These are phyloP conservation scores for Penium margaritaceum DNA, from an alignment of 139 green algal species.

Conservation along the genomic window DNA sequence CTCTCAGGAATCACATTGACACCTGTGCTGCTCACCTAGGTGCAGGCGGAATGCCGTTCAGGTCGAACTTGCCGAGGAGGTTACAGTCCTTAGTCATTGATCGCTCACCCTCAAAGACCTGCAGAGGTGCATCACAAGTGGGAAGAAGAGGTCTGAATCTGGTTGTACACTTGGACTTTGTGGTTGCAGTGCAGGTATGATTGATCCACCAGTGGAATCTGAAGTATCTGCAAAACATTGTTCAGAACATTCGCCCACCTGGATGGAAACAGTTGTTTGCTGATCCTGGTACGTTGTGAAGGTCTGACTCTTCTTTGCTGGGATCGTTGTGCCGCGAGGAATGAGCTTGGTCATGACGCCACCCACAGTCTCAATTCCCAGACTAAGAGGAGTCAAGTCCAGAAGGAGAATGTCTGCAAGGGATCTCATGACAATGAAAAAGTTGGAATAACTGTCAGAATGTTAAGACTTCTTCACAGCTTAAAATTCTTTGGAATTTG, in stretches of 20 bases:
- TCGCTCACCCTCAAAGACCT: conserved; percentile 61
- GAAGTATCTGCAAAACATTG: too few relatives aligned
- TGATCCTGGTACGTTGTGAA: conserved; percentile 99
- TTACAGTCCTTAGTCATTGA: conserved; percentile 58
- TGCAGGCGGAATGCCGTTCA: conserved; percentile 53
- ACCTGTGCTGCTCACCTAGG: conserved; percentile 33
- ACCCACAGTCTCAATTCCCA: conserved; percentile 58
- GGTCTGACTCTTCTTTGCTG: conserved; percentile 95
- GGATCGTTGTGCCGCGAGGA: conserved; percentile 61
- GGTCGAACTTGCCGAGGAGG: conserved; percentile 59
- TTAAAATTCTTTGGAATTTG: neutral
- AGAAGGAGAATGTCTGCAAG: conserved; percentile 70
- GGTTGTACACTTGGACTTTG: too few relatives aligned
- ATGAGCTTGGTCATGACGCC: conserved; percentile 65
- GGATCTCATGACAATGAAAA: neutral
- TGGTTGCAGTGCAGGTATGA: too few relatives aligned
- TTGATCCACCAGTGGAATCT: too few relatives aligned
- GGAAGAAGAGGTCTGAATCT: too few relatives aligned
- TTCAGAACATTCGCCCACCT: too few relatives aligned
- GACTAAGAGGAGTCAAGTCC: conserved; percentile 57
- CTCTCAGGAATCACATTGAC: too few relatives aligned
- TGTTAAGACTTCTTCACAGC: neutral
- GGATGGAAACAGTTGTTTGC: conserved; percentile 65
- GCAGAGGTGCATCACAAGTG: too few relatives aligned
- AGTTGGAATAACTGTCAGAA: neutral